Conservation (phyloP, 148 eudicot species). For the Diospyros lotus region DNA sequence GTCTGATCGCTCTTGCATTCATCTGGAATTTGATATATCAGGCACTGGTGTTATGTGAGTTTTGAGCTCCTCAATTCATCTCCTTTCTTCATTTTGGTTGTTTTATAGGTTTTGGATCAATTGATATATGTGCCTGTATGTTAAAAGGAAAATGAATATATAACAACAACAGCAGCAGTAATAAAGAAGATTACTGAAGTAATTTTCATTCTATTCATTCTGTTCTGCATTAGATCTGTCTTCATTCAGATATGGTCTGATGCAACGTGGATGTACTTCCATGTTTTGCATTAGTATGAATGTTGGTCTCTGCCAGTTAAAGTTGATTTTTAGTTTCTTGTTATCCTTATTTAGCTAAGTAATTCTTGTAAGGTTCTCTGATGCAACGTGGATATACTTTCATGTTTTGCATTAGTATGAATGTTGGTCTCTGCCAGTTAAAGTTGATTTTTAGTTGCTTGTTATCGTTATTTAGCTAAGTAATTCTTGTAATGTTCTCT, state of each 20-base stretch:
- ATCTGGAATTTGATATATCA: conserved; percentile 78
- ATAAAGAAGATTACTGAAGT: no score
- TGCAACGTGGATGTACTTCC: background rate
- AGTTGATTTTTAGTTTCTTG: background rate
- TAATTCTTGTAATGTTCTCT: background rate
- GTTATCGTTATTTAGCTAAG: background rate
- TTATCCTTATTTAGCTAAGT: background rate
- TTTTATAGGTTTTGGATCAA: background rate
- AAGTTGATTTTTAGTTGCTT: background rate
- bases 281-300: background rate
- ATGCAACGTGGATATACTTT: background rate
- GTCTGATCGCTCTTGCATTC: conserved; percentile 91
- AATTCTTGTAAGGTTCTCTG: no score
- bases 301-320: background rate
- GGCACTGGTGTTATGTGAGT: conserved; percentile 67
- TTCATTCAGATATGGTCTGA: background rate
- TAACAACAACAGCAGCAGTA: no score
- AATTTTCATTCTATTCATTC: background rate
- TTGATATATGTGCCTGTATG: background rate
- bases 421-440: background rate
- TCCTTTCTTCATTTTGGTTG: background rate
- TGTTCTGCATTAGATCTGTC: background rate
- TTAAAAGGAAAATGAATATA: background rate
- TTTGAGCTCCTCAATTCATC: background rate
- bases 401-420: background rate